Conservation (phyloP, 345 rosid species). For the Hypericum androsaemum region DNA sequence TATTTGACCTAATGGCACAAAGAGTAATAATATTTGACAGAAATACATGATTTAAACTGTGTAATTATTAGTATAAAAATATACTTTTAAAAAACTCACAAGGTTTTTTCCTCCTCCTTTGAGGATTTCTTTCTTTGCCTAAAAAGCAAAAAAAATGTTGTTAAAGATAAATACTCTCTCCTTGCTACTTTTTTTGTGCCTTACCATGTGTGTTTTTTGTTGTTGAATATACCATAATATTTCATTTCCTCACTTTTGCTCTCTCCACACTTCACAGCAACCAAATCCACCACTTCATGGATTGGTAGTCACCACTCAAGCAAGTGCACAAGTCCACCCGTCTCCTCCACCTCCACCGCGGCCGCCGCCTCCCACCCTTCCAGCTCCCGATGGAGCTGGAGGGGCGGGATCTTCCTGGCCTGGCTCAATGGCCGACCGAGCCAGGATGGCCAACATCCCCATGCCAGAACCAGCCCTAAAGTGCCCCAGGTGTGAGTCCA, state of each 20-base stretch:
- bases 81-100: too few species aligned
- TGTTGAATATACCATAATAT: slow-evolving; percentile 47
- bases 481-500: slow-evolving; percentile 93
- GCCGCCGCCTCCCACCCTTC: slow-evolving; percentile 20
- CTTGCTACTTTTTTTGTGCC: slow-evolving; percentile 21
- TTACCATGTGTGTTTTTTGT: slow-evolving; percentile 19
- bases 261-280: slow-evolving; percentile 30
- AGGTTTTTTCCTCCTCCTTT: too few species aligned
- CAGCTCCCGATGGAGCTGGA: slow-evolving; percentile 47
- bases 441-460: slow-evolving; percentile 73
- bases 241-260: slow-evolving; percentile 13
- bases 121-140: slow-evolving; percentile 20
- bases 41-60: too few species aligned
- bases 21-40: too few species aligned
- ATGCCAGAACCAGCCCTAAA: slow-evolving; percentile 68
- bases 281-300: slow-evolving; percentile 25
- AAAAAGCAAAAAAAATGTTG: slow-evolving; percentile 23
- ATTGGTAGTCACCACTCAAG: slow-evolving; percentile 18
- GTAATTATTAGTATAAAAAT: too few species aligned
- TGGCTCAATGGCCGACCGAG: slow-evolving; percentile 89
- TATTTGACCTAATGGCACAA: too few species aligned
- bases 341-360: slow-evolving; percentile 20
- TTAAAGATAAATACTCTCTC: slow-evolving; percentile 34
- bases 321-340: slow-evolving; percentile 21
- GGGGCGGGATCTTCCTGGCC: slow-evolving; percentile 60